Conservation (phyloP, 2,329 filamentous ascomycete species). For the Claviceps fusiformis region DNA sequence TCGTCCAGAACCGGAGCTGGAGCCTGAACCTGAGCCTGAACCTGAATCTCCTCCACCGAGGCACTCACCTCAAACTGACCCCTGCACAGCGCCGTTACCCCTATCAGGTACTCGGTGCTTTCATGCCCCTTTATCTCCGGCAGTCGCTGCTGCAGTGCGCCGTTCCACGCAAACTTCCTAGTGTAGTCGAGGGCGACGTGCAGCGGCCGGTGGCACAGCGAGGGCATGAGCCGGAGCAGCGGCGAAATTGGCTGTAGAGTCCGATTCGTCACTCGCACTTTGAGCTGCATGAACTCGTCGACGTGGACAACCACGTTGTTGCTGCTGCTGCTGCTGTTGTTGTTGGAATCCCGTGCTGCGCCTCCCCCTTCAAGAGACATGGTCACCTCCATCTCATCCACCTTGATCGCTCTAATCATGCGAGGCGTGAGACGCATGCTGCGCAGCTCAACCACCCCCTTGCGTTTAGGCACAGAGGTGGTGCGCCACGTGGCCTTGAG, state of each 20-base stretch:
- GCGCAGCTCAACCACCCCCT: constrained; percentile 62
- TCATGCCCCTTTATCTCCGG: constrained; percentile 46
- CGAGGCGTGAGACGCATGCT: constrained; percentile 57
- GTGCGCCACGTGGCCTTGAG: constrained; percentile 61
- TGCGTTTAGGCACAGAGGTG: constrained; percentile 33
- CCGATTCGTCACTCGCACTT: constrained; percentile 61
- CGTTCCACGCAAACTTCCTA: constrained; percentile 73
- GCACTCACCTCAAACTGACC: constrained; percentile 75
- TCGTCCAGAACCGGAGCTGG: constrained; percentile 5
- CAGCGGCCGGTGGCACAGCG: constrained; percentile 57
- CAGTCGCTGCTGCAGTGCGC: constrained; percentile 63
- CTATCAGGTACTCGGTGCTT: constrained; percentile 48
- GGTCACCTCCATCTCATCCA: constrained; percentile 60
- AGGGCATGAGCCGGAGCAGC: constrained; percentile 63
- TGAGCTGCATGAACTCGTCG: constrained; percentile 51
- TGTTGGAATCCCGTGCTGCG: background rate
- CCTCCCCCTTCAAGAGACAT: constrained; percentile 25
- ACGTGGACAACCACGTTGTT: constrained; percentile 17
- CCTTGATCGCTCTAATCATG: constrained; percentile 72
- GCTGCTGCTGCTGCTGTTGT: background rate
- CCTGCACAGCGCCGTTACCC: constrained; percentile 60
- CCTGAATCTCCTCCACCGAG: constrained; percentile 64
- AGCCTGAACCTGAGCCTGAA: constrained; percentile 9
- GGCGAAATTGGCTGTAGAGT: constrained; percentile 54
- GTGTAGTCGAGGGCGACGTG: constrained; percentile 68